Evolutionary conservation across 2,329 filamentous ascomycete species (phyloP).

Genomic region (Huntiella bhutanensis): DNA sequence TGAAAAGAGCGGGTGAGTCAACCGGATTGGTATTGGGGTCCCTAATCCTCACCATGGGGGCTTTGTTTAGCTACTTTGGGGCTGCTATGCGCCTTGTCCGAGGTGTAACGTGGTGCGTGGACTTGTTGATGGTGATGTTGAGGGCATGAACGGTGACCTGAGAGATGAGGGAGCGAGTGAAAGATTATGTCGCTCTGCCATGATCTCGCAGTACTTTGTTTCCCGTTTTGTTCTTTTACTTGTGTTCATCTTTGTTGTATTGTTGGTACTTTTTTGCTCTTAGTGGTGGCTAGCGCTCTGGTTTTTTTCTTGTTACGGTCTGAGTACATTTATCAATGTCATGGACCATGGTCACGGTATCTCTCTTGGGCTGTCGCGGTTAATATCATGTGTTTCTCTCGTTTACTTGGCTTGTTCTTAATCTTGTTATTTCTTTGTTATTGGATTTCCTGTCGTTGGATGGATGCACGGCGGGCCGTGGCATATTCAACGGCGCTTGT

Average conservation of each 20-base stretch:
- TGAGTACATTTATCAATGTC: too few relatives aligned
- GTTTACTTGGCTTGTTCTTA: too few relatives aligned
- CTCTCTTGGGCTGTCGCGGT: too few relatives aligned
- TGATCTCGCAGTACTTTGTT: slow-evolving; percentile 6
- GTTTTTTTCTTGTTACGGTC: too few relatives aligned
- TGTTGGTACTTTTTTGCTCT: neutral
- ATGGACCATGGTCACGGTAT: too few relatives aligned
- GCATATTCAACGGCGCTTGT: too few relatives aligned
- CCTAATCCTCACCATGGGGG: slow-evolving; percentile 8
- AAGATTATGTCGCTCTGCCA: slow-evolving; percentile 2
- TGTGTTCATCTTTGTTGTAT: slow-evolving; percentile 1
- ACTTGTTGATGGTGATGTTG: slow-evolving; percentile 7
- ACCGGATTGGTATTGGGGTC: slow-evolving; percentile 8
- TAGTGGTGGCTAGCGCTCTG: too few relatives aligned
- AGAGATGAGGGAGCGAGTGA: neutral
- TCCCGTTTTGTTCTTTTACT: slow-evolving; percentile 1
- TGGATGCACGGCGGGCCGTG: too few relatives aligned
- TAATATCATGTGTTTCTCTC: too few relatives aligned
- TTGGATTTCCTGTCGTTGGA: too few relatives aligned
- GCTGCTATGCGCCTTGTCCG: slow-evolving; percentile 8
- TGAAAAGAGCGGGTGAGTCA: slow-evolving; percentile 1
- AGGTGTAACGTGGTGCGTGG: slow-evolving; percentile 11
- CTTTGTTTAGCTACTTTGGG: slow-evolving; percentile 11
- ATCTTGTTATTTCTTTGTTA: too few relatives aligned
- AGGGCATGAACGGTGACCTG: neutral